These are phyloP conservation scores for Terana coerulea DNA, from an alignment of 768 basidiomycete species.

Conservation along the genomic window DNA sequence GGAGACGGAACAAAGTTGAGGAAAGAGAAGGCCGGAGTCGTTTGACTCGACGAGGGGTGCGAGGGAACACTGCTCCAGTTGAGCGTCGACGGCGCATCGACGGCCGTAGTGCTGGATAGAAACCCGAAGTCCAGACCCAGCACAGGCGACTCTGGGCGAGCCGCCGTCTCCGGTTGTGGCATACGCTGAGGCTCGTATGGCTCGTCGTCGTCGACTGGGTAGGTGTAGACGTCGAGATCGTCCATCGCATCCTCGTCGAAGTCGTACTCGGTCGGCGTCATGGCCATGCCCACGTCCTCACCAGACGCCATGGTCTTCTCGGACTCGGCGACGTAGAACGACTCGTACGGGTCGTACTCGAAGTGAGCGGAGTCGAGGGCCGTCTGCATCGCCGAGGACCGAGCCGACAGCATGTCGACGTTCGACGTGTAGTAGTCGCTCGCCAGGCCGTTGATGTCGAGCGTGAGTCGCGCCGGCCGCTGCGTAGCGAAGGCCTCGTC, in stretches of 20 bases:
- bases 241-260: conserved; percentile 21
- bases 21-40: conserved; percentile 10
- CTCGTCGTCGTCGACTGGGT: conserved; percentile 18
- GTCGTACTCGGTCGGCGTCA: conserved; percentile 18
- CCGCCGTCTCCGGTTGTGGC: conserved; percentile 7
- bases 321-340: conserved; percentile 14
- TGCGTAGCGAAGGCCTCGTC: conserved; percentile 12
- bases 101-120: conserved; percentile 11
- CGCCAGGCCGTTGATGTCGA: conserved; percentile 50
- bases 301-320: conserved; percentile 17
- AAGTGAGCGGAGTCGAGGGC: conserved; percentile 48
- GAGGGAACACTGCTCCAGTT: conserved; percentile 11
- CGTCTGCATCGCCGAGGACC: conserved; percentile 70
- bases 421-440: conserved; percentile 44
- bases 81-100: conserved; percentile 6
- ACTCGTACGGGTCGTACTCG: conserved; percentile 34
- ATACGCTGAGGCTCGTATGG: conserved; percentile 4
- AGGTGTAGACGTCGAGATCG: conserved; percentile 13
- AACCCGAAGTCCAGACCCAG: conserved; percentile 22
- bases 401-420: conserved; percentile 40
- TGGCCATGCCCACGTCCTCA: conserved; percentile 19
- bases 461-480: conserved; percentile 39
- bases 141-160: conserved; percentile 24
- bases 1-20: conserved; percentile 4
- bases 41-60: not conserved